A percentile compares a stretch with the other conserved stretches of the same genome.
phyloP scores from a whole-genome alignment of 768 basidiomycete species.

The Psilocybe subaeruginosa region DNA sequence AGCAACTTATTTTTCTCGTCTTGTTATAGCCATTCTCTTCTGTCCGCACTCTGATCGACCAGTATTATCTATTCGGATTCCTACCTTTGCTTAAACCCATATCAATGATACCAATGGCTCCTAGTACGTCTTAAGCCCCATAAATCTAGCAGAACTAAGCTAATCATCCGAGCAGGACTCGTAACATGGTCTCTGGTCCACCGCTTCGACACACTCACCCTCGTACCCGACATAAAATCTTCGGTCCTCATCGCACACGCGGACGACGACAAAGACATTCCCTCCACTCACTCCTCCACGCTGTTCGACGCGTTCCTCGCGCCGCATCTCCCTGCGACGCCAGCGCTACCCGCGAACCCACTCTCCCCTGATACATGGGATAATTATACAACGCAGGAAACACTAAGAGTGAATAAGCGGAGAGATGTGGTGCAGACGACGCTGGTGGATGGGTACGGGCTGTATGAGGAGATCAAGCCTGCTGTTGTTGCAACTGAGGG shows the following conservation, averaged over 20 bases:
- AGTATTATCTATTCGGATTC: slow-evolving; percentile 64
- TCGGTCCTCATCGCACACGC: slow-evolving; percentile 78
- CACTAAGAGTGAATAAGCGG: slow-evolving; percentile 38
- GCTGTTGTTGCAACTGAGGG: slow-evolving; percentile 46
- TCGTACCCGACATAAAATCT: slow-evolving; percentile 61
- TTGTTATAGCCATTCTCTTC: slow-evolving; percentile 53
- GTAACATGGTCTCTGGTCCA: slow-evolving; percentile 57
- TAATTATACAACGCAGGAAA: slow-evolving; percentile 38
- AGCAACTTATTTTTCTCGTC: slow-evolving; percentile 7
- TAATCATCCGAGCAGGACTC: slow-evolving; percentile 39
- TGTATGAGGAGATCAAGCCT: slow-evolving; percentile 46
- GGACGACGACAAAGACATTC: slow-evolving; percentile 76
- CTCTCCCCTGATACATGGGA: slow-evolving; percentile 43
- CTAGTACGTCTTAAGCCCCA: slow-evolving; percentile 49
- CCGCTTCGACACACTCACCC: slow-evolving; percentile 63
- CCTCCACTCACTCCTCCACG: slow-evolving; percentile 63
- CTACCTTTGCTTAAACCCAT: slow-evolving; percentile 77
- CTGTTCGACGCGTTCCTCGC: slow-evolving; percentile 72
- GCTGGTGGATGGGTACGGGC: slow-evolving; percentile 41
- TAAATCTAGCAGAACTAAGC: neutral
- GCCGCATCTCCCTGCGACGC: slow-evolving; percentile 50
- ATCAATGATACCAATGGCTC: slow-evolving; percentile 59
- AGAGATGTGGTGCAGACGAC: slow-evolving; percentile 44
- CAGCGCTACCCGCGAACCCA: slow-evolving; percentile 36
- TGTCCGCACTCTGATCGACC: slow-evolving; percentile 61